Evolutionary conservation across 139 green algal genomes (phyloP), one percentile per base, ranked within the genome.

Genomic region (Chlorella sp.): DNA sequence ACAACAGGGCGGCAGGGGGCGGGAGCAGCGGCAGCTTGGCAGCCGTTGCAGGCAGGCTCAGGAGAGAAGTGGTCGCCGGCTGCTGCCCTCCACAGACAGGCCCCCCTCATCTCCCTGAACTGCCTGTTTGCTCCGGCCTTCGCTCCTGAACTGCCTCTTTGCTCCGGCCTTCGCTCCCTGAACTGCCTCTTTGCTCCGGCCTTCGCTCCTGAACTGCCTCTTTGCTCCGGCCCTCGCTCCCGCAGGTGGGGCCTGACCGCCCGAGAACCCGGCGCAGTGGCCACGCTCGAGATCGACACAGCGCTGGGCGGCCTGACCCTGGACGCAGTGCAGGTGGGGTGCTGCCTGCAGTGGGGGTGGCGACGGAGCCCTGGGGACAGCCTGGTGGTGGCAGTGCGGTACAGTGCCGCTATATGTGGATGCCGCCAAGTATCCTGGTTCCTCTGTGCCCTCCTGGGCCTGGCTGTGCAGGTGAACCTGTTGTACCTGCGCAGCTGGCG

Each of bases 221-320:
- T n/a, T n/a, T n/a, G n/a, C n/a, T n/a, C n/a, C n/a, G n/a, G n/a
- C 56, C 56, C 8, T 65, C 22, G 22, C 69, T 62, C 17, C 26
- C 36, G 51, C 54, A 82, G 76, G 38, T 82, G 77, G 77, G 77
- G 77, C 20, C 60, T 83, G 58, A 74, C 77, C 0, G 80, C 80
- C 26, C 48, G 19, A 46, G 67, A 77, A 26, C 64, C 80, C 0
- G 65, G 65, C 3, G 65, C 80, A 13, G 8, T 34, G 0, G 80
- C 80, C 65, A 76, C 80, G 14, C 64, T 84, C 1, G 30, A 46
- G 32, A 13, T 84, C 1, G 77, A 83, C 60, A 58, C 77, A 26
- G 77, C 43, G 56, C 77, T 83, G 40, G 77, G 77, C 8, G 77
- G 77, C 4, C 58, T 83, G 28, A 62, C 77, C 44, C n/a, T 84